Percentiles rank a stretch among this genome's conserved stretches.
Evolutionary conservation across 371 early-diverging fungal genomes (phyloP).

Genomic region (Saksenaea vasiformis): DNA sequence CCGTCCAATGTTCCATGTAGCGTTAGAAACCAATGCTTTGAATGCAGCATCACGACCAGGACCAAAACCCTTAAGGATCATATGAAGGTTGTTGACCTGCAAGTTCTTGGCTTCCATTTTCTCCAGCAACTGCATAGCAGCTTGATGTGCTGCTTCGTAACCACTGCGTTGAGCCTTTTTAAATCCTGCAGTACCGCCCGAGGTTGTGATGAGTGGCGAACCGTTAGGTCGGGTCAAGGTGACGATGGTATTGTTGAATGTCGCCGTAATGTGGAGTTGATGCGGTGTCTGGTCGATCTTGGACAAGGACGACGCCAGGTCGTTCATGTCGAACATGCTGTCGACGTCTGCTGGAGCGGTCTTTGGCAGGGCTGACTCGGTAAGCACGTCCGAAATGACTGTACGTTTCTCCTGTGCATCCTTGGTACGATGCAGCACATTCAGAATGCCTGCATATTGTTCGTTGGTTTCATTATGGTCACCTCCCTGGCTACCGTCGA

Average conservation of each 20-base stretch:
- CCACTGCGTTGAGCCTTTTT: conserved; percentile 89
- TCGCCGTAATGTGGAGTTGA: conserved; percentile 77
- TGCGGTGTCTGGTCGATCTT: conserved; percentile 34
- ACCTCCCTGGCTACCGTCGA: background rate
- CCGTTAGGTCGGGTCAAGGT: conserved; percentile 81
- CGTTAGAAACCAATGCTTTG: conserved; percentile 73
- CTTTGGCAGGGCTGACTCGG: background rate
- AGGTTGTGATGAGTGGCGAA: conserved; percentile 67
- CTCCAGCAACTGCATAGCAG: conserved; percentile 73
- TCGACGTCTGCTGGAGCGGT: background rate
- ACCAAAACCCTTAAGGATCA: conserved; percentile 90
- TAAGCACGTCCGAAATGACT: background rate
- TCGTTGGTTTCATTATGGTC: background rate
- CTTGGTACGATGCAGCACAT: conserved; percentile 5
- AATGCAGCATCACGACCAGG: conserved; percentile 92
- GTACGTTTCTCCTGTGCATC: conserved; percentile 1
- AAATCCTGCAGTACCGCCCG: conserved; percentile 86
- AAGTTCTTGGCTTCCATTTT: conserved; percentile 69
- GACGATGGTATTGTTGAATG: conserved; percentile 88
- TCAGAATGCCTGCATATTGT: background rate
- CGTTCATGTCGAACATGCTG: conserved; percentile 2
- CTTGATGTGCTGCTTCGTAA: conserved; percentile 93
- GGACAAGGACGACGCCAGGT: conserved; percentile 13
- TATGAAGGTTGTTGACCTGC: conserved; percentile 66
- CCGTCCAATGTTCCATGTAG: conserved; percentile 74